These are phyloP conservation scores for Nyssa sinensis DNA, from an alignment of 148 eudicot species.

Conservation along the genomic window DNA sequence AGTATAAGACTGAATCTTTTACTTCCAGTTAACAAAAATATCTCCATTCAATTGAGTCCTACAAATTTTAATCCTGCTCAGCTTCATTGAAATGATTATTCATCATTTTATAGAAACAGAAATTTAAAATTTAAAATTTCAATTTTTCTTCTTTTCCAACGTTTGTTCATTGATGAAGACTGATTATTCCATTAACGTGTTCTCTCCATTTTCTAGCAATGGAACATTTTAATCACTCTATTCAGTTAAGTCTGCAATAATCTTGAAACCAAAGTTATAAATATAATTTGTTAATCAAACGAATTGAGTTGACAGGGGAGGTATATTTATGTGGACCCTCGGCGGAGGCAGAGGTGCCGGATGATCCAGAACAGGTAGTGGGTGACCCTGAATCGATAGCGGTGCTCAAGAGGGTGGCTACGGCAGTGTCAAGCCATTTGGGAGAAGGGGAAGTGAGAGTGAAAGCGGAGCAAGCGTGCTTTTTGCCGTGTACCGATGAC, in stretches of 20 bases:
- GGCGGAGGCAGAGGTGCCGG: constrained; percentile 65
- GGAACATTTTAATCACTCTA: not conserved
- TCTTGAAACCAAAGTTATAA: not conserved
- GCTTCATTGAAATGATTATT: not conserved
- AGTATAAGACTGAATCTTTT: not conserved
- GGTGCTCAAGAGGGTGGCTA: constrained; percentile 69
- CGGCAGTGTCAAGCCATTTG: constrained; percentile 63
- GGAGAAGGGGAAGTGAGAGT: constrained; percentile 61
- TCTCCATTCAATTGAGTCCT: no score
- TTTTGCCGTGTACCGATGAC: constrained; percentile 80
- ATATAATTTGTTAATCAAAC: not conserved
- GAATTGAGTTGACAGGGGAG: constrained; percentile 52
- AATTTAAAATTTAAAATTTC: no score
- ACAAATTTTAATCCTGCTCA: no score
- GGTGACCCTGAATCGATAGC: constrained; percentile 66
- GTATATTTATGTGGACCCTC: constrained; percentile 91
- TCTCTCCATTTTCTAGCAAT: not conserved
- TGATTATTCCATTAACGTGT: no score
- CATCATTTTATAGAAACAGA: no score
- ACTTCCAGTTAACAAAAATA: not conserved
- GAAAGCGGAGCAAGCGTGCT: constrained; percentile 87
- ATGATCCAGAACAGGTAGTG: constrained; percentile 55
- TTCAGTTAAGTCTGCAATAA: not conserved
- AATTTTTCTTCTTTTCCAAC: no score
- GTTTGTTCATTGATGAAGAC: no score